Conservation (phyloP, 2,329 filamentous ascomycete species). For the Diaporthe nobilis region DNA sequence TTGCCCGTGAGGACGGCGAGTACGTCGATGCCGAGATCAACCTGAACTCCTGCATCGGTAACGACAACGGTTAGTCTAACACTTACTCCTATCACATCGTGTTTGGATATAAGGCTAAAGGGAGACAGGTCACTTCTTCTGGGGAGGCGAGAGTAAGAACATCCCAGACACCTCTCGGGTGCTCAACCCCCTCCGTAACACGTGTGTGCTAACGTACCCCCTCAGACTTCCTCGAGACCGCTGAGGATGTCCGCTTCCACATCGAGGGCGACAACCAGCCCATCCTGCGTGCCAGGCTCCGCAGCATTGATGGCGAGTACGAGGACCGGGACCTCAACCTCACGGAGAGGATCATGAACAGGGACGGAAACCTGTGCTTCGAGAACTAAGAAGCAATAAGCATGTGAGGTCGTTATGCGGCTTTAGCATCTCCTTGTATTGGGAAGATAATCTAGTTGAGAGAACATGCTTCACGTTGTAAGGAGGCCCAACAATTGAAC, state of each 20-base stretch:
- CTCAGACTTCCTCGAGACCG: slow-evolving; percentile 59
- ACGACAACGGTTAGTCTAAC: slow-evolving; percentile 60
- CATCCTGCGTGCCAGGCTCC: slow-evolving; percentile 66
- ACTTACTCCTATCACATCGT: not conserved
- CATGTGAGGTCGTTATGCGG: not conserved
- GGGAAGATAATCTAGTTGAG: too few relatives aligned
- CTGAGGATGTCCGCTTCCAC: slow-evolving; percentile 61
- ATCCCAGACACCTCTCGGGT: not conserved
- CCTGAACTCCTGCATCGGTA: slow-evolving; percentile 66
- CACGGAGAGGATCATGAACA: slow-evolving; percentile 67
- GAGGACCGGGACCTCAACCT: slow-evolving; percentile 66
- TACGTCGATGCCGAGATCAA: slow-evolving; percentile 60
- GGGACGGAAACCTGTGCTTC: slow-evolving; percentile 61
- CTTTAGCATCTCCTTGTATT: not conserved
- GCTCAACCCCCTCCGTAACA: not conserved
- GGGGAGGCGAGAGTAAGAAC: slow-evolving; percentile 55
- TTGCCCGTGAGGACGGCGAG: slow-evolving; percentile 58
- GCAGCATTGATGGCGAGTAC: slow-evolving; percentile 57
- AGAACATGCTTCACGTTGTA: slow-evolving; percentile 2
- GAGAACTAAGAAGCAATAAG: slow-evolving; percentile 5
- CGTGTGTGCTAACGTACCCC: slow-evolving; percentile 34
- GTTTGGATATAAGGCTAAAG: not conserved
- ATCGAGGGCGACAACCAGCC: slow-evolving; percentile 66
- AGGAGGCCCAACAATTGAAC: slow-evolving; percentile 10
- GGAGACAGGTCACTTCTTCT: slow-evolving; percentile 57